Conservation (phyloP, 805 yeast species). For the Yarrowia divulgata region DNA sequence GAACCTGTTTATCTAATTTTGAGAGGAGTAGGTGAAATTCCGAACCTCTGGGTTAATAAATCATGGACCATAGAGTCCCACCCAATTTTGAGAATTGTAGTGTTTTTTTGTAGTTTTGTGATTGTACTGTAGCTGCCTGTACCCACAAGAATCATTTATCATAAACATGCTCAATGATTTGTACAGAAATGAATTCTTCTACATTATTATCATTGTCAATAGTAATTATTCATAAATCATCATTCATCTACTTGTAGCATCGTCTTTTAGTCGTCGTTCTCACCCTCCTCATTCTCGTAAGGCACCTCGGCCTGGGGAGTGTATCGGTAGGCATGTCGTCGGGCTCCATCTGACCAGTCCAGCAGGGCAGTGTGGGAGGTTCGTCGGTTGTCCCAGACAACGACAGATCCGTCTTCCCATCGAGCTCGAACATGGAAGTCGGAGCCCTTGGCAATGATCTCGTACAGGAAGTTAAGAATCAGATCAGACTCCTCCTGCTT, state of each 20-base stretch:
- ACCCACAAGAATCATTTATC: no score
- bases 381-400: slow-evolving; percentile 80
- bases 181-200: no score
- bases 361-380: slow-evolving; percentile 71
- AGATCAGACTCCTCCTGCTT: slow-evolving; percentile 70
- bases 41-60: no score
- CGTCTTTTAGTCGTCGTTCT: slow-evolving; percentile 21
- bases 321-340: slow-evolving; percentile 76
- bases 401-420: slow-evolving; percentile 76
- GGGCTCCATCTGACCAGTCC: slow-evolving; percentile 72
- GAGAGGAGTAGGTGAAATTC: no score
- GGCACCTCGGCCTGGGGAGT: slow-evolving; percentile 76
- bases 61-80: neutral
- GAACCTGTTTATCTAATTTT: no score
- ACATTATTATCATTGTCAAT: neutral
- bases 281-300: slow-evolving; percentile 40
- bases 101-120: neutral
- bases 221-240: slow-evolving; percentile 7
- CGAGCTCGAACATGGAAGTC: slow-evolving; percentile 75
- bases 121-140: no score
- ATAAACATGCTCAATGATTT: no score
- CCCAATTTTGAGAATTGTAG: neutral
- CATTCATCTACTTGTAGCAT: neutral
- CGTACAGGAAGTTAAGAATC: slow-evolving; percentile 56
- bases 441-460: slow-evolving; percentile 58